Evolutionary conservation across 768 basidiomycete genomes (phyloP).

Genomic region (Hericium coralloides): DNA sequence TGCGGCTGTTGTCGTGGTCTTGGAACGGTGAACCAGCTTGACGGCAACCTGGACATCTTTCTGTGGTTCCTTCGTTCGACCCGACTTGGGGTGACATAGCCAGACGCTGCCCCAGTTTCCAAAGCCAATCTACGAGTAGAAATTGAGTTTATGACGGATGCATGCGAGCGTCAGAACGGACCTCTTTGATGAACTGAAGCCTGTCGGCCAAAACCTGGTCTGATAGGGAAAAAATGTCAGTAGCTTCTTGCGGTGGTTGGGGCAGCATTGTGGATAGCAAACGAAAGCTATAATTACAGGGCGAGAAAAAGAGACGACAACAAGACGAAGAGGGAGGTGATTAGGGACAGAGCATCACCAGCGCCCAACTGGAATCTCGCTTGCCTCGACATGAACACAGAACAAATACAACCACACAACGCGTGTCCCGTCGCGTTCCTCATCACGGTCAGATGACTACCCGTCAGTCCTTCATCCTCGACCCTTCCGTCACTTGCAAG

Average conservation of each 20-base stretch:
- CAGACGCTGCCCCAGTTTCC: constrained; percentile 94
- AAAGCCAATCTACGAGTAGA: constrained; percentile 57
- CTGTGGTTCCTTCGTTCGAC: constrained; percentile 29
- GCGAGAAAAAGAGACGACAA: neutral
- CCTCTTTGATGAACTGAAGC: constrained; percentile 71
- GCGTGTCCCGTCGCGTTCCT: constrained; percentile 1
- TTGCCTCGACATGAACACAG: constrained; percentile 8
- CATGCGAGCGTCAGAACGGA: constrained; percentile 19
- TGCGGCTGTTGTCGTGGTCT: constrained; percentile 78
- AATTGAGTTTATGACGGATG: neutral
- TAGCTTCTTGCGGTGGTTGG: constrained; percentile 25
- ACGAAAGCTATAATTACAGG: neutral
- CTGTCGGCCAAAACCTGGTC: constrained; percentile 64
- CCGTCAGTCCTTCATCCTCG: too few relatives aligned
- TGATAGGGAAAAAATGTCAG: constrained; percentile 66
- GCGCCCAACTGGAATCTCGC: neutral
- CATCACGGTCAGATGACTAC: too few relatives aligned
- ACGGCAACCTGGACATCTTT: constrained; percentile 63
- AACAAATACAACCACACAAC: constrained; percentile 9
- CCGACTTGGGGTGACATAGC: constrained; percentile 59
- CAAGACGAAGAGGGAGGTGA: neutral
- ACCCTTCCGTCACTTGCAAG: too few relatives aligned
- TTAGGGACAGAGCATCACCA: neutral
- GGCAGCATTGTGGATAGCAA: constrained; percentile 13
- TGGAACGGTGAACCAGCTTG: constrained; percentile 84